Evolutionary conservation across 345 rosid species (phyloP), one percentile per base, ranked within the genome.

Genomic region (Aurinia saxatilis): DNA sequence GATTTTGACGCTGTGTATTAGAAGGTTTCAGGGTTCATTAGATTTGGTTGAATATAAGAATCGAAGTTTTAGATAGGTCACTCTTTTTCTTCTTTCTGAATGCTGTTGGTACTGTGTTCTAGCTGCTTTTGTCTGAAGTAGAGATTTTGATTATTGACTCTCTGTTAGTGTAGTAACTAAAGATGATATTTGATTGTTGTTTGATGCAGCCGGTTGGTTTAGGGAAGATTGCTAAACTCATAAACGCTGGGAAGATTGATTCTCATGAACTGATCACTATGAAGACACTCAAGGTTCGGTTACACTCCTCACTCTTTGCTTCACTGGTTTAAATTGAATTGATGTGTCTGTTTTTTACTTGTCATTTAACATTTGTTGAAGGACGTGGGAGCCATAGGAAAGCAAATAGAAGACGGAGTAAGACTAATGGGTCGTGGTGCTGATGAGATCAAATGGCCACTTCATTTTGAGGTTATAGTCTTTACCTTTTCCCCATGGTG

Each of bases 211-310:
- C 97, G 0, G 95, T 85, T 16, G 99, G 99, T 18, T 55, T 93
- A 71, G 92, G 96, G 27, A 93, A 93, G 83, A 90, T 90, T 27
- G 97, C 95, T 27, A 78, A 80, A 57, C 90, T 90, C 65, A 93
- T 93, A 65, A 90, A 87, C 59, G 85, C 83, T 17, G 96, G 99
- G 74, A 72, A 87, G 81, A 93, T 93, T 31, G 99, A 90, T 75
- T 90, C 96, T n/a, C 95, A 89, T 76, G 97, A 90, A 64, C 58
- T 93, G 54, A 86, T 93, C 59, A 93, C 99, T 2, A 93, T 90
- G 97, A 93, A 93, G 77, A 90, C 85, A 47, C 99, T 93, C 78
- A 90, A 83, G 92, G 97, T 87, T 70, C 1, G 30, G 31, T 57
- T 7, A 31, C 42, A 46, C 49, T 50, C 67, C 57, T 51, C 11